Conservation (phyloP, 305 asterid species). For the Striga hermonthica region DNA sequence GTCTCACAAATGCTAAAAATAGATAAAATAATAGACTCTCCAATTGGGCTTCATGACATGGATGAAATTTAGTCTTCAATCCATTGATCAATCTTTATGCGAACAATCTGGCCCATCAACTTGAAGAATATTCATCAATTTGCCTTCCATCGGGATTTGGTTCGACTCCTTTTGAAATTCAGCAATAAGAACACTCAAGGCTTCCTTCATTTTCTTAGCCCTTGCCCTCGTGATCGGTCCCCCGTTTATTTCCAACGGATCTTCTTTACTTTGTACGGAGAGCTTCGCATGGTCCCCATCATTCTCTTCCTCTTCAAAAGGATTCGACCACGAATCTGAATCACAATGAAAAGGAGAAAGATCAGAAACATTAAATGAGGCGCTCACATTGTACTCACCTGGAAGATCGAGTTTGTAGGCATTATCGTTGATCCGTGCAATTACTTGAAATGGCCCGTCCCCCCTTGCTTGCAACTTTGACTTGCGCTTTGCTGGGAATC, state of each 20-base stretch:
- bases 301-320: neutral
- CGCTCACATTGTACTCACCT: constrained; percentile 14
- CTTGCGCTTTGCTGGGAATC: neutral
- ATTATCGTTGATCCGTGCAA: neutral
- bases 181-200: neutral
- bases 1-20: too few species aligned
- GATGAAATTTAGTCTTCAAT: too few species aligned
- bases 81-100: too few species aligned
- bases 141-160: too few species aligned
- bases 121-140: too few species aligned
- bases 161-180: too few species aligned
- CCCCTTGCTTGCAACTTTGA: neutral
- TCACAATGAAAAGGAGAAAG: neutral
- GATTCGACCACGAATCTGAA: neutral
- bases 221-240: neutral
- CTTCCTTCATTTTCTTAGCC: neutral
- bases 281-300: neutral
- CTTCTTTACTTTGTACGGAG: neutral
- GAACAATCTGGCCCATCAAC: too few species aligned
- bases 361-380: neutral
- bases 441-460: neutral
- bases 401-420: constrained; percentile 2
- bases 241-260: neutral
- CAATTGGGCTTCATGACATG: too few species aligned
- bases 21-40: too few species aligned